phyloP scores from a whole-genome alignment of 2,329 filamentous ascomycete genomes.

The Arthrinium puccinioides region DNA sequence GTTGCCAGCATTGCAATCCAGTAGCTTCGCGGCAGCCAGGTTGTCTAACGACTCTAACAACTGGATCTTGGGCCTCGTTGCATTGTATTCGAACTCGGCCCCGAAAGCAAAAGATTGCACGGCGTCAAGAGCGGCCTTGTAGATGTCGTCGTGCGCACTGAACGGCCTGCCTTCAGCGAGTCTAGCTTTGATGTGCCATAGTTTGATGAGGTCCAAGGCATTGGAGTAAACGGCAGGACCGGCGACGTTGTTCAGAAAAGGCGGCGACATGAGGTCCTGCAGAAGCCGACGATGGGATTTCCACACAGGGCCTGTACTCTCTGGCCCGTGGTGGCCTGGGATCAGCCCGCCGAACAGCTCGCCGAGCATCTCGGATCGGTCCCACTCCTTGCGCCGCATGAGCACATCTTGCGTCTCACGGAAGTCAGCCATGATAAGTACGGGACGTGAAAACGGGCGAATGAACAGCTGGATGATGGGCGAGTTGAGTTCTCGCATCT shows the following conservation, averaged over 20 bases:
- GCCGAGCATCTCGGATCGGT: not conserved
- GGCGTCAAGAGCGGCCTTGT: constrained; percentile 7
- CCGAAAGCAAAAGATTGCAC: constrained; percentile 9
- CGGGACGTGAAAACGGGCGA: constrained; percentile 5
- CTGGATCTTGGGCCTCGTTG: no score
- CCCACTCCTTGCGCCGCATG: constrained; percentile 7
- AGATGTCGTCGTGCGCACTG: constrained; percentile 14
- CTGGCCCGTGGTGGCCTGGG: not conserved
- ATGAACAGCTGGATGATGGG: constrained; percentile 10
- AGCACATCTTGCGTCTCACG: constrained; percentile 8
- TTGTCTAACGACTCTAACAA: no score
- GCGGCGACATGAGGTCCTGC: not conserved
- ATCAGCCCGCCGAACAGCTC: not conserved
- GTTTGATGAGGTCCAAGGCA: not conserved
- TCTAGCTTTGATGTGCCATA: constrained; percentile 7
- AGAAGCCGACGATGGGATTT: not conserved
- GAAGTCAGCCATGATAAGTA: constrained; percentile 7
- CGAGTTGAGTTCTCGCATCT: not conserved
- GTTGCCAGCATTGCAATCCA: no score
- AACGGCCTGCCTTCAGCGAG: constrained; percentile 24
- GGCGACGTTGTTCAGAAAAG: constrained; percentile 7
- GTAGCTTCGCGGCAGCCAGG: no score
- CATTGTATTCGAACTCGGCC: no score
- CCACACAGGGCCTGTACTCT: not conserved
- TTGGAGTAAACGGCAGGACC: constrained; percentile 23